Evolutionary conservation across 1,284 basidiomycete species (phyloP).

Genomic region (Uromyces viciae-fabae): DNA sequence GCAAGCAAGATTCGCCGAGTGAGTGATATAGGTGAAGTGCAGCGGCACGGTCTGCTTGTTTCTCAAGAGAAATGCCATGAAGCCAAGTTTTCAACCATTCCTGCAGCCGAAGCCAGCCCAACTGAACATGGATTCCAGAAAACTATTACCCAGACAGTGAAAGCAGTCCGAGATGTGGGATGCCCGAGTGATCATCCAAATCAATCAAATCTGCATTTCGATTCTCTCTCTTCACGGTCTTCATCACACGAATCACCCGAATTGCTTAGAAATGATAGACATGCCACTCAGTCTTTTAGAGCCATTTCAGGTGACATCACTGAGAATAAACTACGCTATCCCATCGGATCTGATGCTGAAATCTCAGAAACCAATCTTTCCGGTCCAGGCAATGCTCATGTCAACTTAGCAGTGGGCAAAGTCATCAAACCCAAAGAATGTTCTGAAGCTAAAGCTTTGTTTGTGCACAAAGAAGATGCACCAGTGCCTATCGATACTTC

Average conservation of each 20-base stretch:
- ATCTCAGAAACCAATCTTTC: too few relatives aligned
- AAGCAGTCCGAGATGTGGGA: neutral
- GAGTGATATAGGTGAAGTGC: constrained; percentile 36
- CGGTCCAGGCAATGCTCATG: too few relatives aligned
- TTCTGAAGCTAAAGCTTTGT: too few relatives aligned
- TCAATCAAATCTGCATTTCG: neutral
- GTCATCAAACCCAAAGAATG: too few relatives aligned
- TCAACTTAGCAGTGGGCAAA: too few relatives aligned
- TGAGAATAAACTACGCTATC: too few relatives aligned
- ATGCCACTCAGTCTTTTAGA: too few relatives aligned
- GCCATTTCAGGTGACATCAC: too few relatives aligned
- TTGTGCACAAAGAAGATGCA: too few relatives aligned
- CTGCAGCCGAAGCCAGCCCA: neutral
- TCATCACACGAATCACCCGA: neutral
- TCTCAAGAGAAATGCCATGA: neutral
- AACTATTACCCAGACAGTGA: neutral
- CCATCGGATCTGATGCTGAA: too few relatives aligned
- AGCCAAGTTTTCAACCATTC: neutral
- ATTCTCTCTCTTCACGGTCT: neutral
- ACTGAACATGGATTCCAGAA: neutral
- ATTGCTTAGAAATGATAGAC: too few relatives aligned
- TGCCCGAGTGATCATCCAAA: neutral
- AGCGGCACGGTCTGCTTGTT: neutral
- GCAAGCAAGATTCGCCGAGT: constrained; percentile 29
- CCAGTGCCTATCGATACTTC: too few relatives aligned